Evolutionary conservation across 2,329 filamentous ascomycete species (phyloP).

Genomic region (Dothideomycetes sp.): DNA sequence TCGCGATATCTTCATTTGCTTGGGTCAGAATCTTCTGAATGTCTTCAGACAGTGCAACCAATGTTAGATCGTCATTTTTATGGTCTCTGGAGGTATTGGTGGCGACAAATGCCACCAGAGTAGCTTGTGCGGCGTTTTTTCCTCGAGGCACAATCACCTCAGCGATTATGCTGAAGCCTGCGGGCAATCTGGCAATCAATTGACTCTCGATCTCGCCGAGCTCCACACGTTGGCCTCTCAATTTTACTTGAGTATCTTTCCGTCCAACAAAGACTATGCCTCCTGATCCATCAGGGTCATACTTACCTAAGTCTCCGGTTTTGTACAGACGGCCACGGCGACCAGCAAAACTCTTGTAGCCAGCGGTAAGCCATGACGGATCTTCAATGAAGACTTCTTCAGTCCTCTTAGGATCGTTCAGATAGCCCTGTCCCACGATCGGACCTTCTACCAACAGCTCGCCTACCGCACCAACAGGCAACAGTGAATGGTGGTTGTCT

Average conservation of each 20-base stretch:
- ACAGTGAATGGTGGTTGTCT: slow-evolving; percentile 15
- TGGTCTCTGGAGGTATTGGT: slow-evolving; percentile 2
- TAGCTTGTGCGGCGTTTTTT: slow-evolving; percentile 7
- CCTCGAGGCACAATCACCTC: slow-evolving; percentile 33
- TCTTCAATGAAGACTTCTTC: slow-evolving; percentile 20
- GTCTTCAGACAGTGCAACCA: slow-evolving; percentile 9
- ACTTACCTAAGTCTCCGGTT: slow-evolving; percentile 49
- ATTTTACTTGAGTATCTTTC: slow-evolving; percentile 58
- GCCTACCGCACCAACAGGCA: slow-evolving; percentile 34
- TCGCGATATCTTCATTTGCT: slow-evolving; percentile 13
- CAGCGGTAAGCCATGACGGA: slow-evolving; percentile 14
- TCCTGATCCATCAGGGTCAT: slow-evolving; percentile 38
- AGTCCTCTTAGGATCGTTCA: slow-evolving; percentile 22
- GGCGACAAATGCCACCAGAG: slow-evolving; percentile 11
- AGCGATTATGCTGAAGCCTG: slow-evolving; percentile 29
- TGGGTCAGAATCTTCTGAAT: slow-evolving; percentile 14
- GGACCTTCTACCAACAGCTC: slow-evolving; percentile 37
- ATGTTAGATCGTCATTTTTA: slow-evolving; percentile 3
- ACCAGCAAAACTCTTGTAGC: slow-evolving; percentile 16
- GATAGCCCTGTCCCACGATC: slow-evolving; percentile 33
- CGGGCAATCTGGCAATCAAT: slow-evolving; percentile 21
- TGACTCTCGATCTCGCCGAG: slow-evolving; percentile 41
- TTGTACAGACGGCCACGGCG: slow-evolving; percentile 42
- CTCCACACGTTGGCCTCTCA: slow-evolving; percentile 55
- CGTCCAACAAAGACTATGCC: slow-evolving; percentile 50